phyloP scores from a whole-genome alignment of 1,139 yeast genomes.

The Nadsonia commutata region DNA sequence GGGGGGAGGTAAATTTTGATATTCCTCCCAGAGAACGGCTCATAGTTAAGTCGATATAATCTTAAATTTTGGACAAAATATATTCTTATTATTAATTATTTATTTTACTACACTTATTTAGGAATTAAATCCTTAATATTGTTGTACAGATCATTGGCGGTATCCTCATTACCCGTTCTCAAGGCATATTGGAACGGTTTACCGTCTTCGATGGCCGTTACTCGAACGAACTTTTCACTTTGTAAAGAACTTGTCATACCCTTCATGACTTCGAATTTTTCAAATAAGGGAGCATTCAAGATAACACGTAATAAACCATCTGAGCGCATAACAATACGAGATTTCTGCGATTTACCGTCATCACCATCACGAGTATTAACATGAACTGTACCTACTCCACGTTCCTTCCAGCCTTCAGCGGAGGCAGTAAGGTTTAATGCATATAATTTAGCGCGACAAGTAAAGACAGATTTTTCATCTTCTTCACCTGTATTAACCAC shows the following conservation, averaged over 20 bases:
- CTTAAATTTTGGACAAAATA: background rate
- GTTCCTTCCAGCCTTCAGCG: constrained; percentile 82
- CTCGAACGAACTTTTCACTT: constrained; percentile 65
- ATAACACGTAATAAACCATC: constrained; percentile 75
- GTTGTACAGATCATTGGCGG: constrained; percentile 43
- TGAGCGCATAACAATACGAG: constrained; percentile 79
- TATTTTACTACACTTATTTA: constrained; percentile 1
- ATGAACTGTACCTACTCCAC: constrained; percentile 81
- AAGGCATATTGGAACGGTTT: constrained; percentile 73
- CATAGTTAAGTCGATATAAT: too few relatives aligned
- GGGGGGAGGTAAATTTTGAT: background rate
- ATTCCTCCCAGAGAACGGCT: background rate
- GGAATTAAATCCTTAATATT: constrained; percentile 31
- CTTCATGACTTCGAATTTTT: constrained; percentile 43
- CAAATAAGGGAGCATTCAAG: constrained; percentile 53
- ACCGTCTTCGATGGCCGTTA: constrained; percentile 43
- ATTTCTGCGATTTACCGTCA: constrained; percentile 18
- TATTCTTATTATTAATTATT: background rate
- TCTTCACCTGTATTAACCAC: constrained; percentile 81
- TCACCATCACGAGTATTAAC: constrained; percentile 32
- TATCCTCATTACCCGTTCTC: constrained; percentile 49
- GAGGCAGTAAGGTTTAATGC: constrained; percentile 52
- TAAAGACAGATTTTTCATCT: constrained; percentile 54
- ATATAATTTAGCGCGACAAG: constrained; percentile 66
- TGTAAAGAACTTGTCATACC: constrained; percentile 79